Conservation (phyloP, 257 asterid genomes). For the Anisodus acutangulus region DNA sequence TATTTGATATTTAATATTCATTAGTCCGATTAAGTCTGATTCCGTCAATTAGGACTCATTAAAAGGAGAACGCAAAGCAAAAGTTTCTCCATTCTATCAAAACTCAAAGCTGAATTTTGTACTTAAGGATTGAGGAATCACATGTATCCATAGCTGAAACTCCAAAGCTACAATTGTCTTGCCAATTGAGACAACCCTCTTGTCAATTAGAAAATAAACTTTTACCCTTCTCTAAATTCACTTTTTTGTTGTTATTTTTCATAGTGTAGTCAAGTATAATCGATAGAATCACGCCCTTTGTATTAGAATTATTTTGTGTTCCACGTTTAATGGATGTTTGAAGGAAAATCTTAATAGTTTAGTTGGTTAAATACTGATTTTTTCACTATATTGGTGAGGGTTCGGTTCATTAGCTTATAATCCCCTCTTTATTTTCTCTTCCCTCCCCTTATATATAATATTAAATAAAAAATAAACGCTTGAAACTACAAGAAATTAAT, state of each 20-base stretch:
- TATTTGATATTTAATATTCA: too few species aligned
- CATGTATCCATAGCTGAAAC: too few species aligned
- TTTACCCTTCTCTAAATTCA: not conserved
- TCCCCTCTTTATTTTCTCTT: not conserved
- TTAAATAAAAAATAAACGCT: not conserved
- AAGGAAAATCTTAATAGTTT: not conserved
- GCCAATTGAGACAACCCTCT: not conserved
- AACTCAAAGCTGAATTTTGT: too few species aligned
- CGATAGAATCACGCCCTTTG: not conserved
- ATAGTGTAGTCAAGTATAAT: not conserved
- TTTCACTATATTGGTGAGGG: not conserved
- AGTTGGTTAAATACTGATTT: too few species aligned
- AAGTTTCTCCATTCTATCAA: too few species aligned
- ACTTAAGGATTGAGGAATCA: too few species aligned
- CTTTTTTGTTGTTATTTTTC: not conserved
- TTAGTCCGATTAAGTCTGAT: too few species aligned
- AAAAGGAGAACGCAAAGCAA: too few species aligned
- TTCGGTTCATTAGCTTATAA: not conserved
- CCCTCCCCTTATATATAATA: not conserved
- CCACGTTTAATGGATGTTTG: not conserved
- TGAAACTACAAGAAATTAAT: not conserved
- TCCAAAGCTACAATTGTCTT: too few species aligned
- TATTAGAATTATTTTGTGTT: not conserved
- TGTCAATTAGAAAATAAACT: not conserved
- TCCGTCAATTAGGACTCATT: too few species aligned